A percentile compares a stretch with the other conserved stretches of the same genome.
Evolutionary conservation across 805 yeast species (phyloP).

Genomic region (Starmerella ratchasimensis): DNA sequence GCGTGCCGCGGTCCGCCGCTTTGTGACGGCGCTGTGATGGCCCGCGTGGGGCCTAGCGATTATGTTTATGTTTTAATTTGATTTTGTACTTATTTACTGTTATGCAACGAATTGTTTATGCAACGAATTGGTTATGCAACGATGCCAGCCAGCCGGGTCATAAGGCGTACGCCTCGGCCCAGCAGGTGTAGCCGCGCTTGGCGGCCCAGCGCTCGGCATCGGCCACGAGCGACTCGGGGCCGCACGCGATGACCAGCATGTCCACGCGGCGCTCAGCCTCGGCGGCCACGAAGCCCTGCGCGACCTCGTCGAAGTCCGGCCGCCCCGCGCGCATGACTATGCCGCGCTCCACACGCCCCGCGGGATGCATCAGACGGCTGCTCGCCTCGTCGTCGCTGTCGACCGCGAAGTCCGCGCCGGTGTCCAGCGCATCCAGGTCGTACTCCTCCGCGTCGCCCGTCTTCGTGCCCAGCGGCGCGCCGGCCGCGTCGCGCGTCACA

Average conservation of each 20-base stretch:
- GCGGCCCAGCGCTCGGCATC: slow-evolving; percentile 19
- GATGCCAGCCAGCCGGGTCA: neutral
- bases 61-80: neutral
- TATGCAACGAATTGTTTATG: no score
- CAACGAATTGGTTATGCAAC: no score
- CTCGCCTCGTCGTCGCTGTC: slow-evolving; percentile 8
- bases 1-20: slow-evolving; percentile 17
- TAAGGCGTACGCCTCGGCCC: slow-evolving; percentile 18
- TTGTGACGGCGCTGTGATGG: slow-evolving; percentile 17
- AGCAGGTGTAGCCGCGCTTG: slow-evolving; percentile 6
- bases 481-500: slow-evolving; percentile 9
- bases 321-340: slow-evolving; percentile 12
- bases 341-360: no score
- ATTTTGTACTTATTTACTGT: neutral
- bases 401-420: slow-evolving; percentile 8
- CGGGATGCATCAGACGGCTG: neutral
- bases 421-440: slow-evolving; percentile 10
- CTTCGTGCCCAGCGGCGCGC: neutral
- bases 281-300: slow-evolving; percentile 1
- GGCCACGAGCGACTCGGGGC: slow-evolving; percentile 17
- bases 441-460: slow-evolving; percentile 5
- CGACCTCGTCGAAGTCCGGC: slow-evolving; percentile 11
- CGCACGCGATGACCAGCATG: slow-evolving; percentile 20
- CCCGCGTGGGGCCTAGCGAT: no score
- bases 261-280: neutral